Percentiles rank a stretch among this genome's conserved stretches.
These are phyloP conservation scores for Elaeis guineensis DNA, from an alignment of 176 grass and related monocot species.

Conservation along the genomic window DNA sequence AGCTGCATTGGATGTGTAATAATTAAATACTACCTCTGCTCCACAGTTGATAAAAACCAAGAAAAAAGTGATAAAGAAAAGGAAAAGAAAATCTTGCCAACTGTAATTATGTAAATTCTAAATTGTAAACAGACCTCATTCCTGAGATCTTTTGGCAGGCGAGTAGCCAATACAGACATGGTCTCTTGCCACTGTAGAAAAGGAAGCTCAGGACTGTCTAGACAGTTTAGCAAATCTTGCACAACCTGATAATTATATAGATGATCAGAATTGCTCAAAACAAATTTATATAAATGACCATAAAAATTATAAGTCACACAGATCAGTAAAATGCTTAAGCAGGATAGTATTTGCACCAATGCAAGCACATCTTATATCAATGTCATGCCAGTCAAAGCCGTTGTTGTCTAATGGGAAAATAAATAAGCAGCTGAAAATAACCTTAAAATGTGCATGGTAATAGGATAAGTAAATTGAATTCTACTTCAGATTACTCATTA, in stretches of 20 bases:
- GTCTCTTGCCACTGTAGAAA: slow-evolving; percentile 98
- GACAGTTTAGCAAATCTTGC: slow-evolving; percentile 80
- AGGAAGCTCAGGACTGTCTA: slow-evolving; percentile 95
- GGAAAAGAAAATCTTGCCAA: slow-evolving; percentile 1
- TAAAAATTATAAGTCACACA: too few species aligned
- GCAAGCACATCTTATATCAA: too few species aligned
- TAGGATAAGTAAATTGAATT: too few species aligned
- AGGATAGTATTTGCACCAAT: too few species aligned
- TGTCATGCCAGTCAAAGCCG: too few species aligned
- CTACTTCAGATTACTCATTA: too few species aligned
- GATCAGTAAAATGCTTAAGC: too few species aligned
- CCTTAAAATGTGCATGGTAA: too few species aligned
- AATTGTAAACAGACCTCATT: slow-evolving; percentile 55
- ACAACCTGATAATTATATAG: slow-evolving; percentile 43
- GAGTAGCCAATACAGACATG: slow-evolving; percentile 98
- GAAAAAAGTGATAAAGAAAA: slow-evolving; percentile 9
- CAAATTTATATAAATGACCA: too few species aligned
- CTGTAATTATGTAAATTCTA: slow-evolving; percentile 4
- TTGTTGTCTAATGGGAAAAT: too few species aligned
- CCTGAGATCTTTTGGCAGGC: slow-evolving; percentile 86
- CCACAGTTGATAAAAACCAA: slow-evolving; percentile 4
- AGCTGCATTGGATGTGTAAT: slow-evolving; percentile 39
- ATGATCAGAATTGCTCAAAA: too few species aligned
- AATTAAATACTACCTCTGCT: slow-evolving; percentile 28
- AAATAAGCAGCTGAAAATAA: too few species aligned